Conservation (phyloP, 2,329 filamentous ascomycete species). For the Diplodia seriata region DNA sequence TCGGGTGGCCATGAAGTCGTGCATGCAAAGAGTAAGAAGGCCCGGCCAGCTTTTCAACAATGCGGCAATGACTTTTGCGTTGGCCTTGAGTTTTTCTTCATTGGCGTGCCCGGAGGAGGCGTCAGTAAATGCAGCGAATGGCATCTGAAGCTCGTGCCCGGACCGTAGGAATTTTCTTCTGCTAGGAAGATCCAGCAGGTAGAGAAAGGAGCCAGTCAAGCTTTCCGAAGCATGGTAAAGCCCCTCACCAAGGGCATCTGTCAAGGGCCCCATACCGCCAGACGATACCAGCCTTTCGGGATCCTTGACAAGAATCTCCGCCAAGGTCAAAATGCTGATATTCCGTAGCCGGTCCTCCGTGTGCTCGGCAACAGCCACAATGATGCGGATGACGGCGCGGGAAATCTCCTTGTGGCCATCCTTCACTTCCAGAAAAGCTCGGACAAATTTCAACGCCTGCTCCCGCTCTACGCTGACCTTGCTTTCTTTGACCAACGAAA, state of each 20-base stretch:
- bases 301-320: slow-evolving; percentile 88
- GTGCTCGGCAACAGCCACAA: slow-evolving; percentile 89
- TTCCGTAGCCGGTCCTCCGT: slow-evolving; percentile 83
- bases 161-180: slow-evolving; percentile 82
- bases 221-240: slow-evolving; percentile 93
- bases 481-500: slow-evolving; percentile 92
- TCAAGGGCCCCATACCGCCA: slow-evolving; percentile 83
- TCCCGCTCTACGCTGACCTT: slow-evolving; percentile 98
- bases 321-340: slow-evolving; percentile 90
- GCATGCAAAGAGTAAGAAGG: slow-evolving; percentile 85
- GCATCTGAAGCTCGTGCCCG: slow-evolving; percentile 85
- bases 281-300: slow-evolving; percentile 81
- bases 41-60: slow-evolving; percentile 94
- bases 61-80: slow-evolving; percentile 88
- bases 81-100: slow-evolving; percentile 77
- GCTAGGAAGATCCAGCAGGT: slow-evolving; percentile 83
- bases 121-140: slow-evolving; percentile 91
- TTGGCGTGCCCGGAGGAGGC: slow-evolving; percentile 62
- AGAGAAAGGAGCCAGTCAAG: slow-evolving; percentile 84
- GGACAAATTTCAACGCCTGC: slow-evolving; percentile 94
- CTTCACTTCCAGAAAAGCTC: slow-evolving; percentile 94
- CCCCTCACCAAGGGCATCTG: slow-evolving; percentile 90
- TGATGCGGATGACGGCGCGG: slow-evolving; percentile 82
- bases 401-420: slow-evolving; percentile 89
- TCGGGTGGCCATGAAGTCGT: slow-evolving; percentile 81